phyloP scores from a whole-genome alignment of 2,329 filamentous ascomycete genomes.

The Cladophialophora chaetospira region DNA sequence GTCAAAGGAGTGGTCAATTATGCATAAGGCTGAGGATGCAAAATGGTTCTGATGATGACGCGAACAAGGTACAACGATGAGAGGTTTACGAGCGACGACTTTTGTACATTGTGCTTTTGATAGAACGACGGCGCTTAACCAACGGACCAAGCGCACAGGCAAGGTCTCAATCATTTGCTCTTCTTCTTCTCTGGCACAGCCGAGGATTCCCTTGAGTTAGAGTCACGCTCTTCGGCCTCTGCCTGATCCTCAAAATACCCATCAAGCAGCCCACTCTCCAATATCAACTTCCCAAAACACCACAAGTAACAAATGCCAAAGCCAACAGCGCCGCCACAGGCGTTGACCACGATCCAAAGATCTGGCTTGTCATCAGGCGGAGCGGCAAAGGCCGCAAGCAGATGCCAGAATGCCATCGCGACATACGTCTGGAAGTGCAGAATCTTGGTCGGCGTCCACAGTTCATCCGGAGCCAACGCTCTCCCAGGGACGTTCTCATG shows the following conservation, averaged over 20 bases:
- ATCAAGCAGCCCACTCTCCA: constrained; percentile 32
- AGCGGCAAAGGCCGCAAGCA: constrained; percentile 66
- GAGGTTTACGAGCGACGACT: too few species aligned
- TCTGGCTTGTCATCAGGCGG: constrained; percentile 82
- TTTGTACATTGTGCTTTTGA: constrained; percentile 1
- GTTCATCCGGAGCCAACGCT: constrained; percentile 28
- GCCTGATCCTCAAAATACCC: constrained; percentile 20
- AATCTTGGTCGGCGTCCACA: constrained; percentile 55
- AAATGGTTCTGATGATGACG: not conserved
- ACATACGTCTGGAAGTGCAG: constrained; percentile 76
- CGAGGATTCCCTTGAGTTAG: constrained; percentile 1
- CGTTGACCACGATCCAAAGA: constrained; percentile 90
- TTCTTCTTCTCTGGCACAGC: constrained; percentile 18
- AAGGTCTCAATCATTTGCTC: constrained; percentile 3
- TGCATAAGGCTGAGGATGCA: constrained; percentile 27
- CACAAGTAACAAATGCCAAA: constrained; percentile 89
- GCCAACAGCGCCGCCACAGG: constrained; percentile 78
- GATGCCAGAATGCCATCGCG: constrained; percentile 79
- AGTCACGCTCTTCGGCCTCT: not conserved
- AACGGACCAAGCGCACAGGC: not conserved
- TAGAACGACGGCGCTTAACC: not conserved
- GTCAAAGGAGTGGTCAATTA: constrained; percentile 64
- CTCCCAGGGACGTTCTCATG: constrained; percentile 30
- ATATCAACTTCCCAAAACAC: constrained; percentile 71
- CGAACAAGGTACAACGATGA: not conserved